Conservation (phyloP, 2,329 filamentous ascomycete genomes). For the Claviceps monticola region DNA sequence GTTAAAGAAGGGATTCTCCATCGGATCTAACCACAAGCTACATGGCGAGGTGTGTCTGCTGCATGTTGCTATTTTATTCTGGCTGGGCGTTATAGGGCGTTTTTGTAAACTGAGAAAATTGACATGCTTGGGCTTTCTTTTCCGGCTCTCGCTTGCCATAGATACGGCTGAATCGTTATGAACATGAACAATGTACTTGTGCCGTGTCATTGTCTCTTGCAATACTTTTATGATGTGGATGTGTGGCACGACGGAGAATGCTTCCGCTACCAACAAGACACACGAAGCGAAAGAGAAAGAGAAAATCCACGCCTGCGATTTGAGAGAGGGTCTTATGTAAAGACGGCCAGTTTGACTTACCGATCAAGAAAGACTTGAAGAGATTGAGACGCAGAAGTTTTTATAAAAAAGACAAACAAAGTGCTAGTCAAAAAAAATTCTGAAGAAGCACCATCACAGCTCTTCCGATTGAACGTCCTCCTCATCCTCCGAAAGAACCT, state of each 20-base stretch:
- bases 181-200: not conserved
- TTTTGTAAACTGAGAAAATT: not conserved
- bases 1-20: too few relatives aligned
- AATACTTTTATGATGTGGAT: too few relatives aligned
- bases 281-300: too few relatives aligned
- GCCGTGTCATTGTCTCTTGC: not conserved
- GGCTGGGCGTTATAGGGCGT: not conserved
- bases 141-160: not conserved
- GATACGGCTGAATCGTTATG: not conserved
- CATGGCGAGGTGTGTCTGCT: not conserved
- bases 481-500: constrained; percentile 12
- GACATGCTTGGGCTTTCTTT: not conserved
- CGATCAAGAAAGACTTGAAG: too few relatives aligned
- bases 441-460: constrained; percentile 15
- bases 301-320: too few relatives aligned
- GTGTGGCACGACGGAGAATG: too few relatives aligned
- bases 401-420: too few relatives aligned
- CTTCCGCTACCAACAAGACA: too few relatives aligned
- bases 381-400: too few relatives aligned
- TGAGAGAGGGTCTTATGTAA: too few relatives aligned
- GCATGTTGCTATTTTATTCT: not conserved
- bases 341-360: too few relatives aligned
- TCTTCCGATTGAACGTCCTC: constrained; percentile 19
- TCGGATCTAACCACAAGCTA: not conserved
- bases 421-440: too few relatives aligned